phyloP scores from a whole-genome alignment of 768 basidiomycete species.

The Termitomyces sp. region DNA sequence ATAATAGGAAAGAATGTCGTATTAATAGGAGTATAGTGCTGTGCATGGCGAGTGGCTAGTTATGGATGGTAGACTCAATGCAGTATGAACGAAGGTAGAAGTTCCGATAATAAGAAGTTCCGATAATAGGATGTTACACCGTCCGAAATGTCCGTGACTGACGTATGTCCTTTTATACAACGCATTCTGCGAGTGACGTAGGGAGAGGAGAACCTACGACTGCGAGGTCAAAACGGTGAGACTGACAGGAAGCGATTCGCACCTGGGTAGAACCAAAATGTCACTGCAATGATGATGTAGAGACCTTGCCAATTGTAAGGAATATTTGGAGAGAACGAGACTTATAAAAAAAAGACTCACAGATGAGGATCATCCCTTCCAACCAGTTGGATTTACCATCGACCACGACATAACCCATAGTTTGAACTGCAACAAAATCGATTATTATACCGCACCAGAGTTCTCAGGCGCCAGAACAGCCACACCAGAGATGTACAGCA shows the following conservation, averaged over 20 bases:
- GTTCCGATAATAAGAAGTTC: neutral
- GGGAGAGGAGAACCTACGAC: slow-evolving; percentile 15
- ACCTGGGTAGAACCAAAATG: slow-evolving; percentile 69
- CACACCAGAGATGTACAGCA: slow-evolving; percentile 16
- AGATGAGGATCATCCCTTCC: slow-evolving; percentile 45
- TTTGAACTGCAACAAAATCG: slow-evolving; percentile 46
- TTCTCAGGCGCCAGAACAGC: neutral
- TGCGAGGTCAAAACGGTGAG: neutral
- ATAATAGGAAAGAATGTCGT: neutral
- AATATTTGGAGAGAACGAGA: neutral
- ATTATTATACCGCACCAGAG: neutral
- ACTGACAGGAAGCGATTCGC: neutral
- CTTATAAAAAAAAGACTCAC: slow-evolving; percentile 6
- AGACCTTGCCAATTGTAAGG: slow-evolving; percentile 36
- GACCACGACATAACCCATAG: slow-evolving; percentile 75
- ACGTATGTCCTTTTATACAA: neutral
- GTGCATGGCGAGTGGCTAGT: neutral
- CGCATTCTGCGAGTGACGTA: slow-evolving; percentile 9
- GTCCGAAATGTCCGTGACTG: too few species aligned
- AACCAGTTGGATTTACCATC: slow-evolving; percentile 86
- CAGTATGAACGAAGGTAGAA: neutral
- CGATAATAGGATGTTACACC: neutral
- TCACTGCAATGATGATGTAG: slow-evolving; percentile 67
- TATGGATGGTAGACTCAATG: neutral
- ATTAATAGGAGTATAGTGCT: neutral